Evolutionary conservation across 805 yeast species (phyloP).

Genomic region (Yarrowia deformans): DNA sequence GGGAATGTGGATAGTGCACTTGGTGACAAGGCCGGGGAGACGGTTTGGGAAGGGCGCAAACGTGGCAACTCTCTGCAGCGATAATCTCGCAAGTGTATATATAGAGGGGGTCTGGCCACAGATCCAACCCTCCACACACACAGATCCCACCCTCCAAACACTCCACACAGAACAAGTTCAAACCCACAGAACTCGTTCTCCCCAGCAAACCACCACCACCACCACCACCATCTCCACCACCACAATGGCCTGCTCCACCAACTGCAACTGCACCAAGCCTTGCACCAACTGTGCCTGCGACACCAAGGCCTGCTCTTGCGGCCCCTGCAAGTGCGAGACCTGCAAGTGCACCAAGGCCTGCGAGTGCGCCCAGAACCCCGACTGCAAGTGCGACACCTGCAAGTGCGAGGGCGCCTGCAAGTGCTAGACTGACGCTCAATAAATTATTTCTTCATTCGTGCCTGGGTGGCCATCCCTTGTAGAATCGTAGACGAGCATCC

Average conservation of each 20-base stretch:
- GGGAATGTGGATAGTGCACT: not conserved
- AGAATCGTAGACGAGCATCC: no score
- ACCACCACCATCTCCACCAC: not conserved
- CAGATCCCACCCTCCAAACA: not conserved
- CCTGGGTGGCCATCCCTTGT: no score
- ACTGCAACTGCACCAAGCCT: slow-evolving; percentile 40
- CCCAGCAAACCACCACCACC: not conserved
- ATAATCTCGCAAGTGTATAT: slow-evolving; percentile 1
- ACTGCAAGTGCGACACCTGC: slow-evolving; percentile 39
- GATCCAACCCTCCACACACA: not conserved
- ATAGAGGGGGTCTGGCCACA: not conserved
- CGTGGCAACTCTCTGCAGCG: not conserved
- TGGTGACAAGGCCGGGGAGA: not conserved
- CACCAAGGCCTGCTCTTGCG: slow-evolving; percentile 35
- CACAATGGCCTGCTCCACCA: slow-evolving; percentile 40
- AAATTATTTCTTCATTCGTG: no score
- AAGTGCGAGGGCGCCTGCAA: slow-evolving; percentile 38
- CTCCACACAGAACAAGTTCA: not conserved
- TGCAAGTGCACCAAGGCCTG: slow-evolving; percentile 31
- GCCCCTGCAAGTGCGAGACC: slow-evolving; percentile 24
- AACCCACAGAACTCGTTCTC: not conserved
- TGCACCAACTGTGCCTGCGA: slow-evolving; percentile 39
- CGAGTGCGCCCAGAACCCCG: slow-evolving; percentile 30
- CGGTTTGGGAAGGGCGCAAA: no score
- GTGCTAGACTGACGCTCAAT: no score